Evolutionary conservation across 2,329 filamentous ascomycete genomes (phyloP), one percentile per base, ranked within the genome.

Genomic region (Pseudogymnoascus sp.): DNA sequence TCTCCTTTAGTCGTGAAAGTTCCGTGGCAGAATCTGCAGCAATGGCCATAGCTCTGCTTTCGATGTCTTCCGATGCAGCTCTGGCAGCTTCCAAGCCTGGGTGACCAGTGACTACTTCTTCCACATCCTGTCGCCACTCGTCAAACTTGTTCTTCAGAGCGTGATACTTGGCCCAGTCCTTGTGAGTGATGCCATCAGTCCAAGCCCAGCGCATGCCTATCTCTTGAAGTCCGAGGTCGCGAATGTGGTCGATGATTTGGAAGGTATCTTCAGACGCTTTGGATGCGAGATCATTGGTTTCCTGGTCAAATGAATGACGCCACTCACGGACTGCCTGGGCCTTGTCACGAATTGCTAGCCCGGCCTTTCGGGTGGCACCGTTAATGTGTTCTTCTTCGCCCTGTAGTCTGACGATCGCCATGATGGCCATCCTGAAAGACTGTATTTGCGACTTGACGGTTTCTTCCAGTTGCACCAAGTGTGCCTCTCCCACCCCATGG

Each of bases 81-180:
- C 89, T 87, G 17, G 91, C 89, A 63, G 85, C 78, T 19, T 82
- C 78, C 11, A 97, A 80, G 26, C 84, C 86, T 8, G 88, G 84
- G 72, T 97, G 90, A 3, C 85, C 82, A 65, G 88, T 83, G 40
- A 91, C 89, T 62, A 93, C 83, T 64, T 86, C 81, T 73, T 91
- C 87, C 59, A 99, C 86, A 69, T 96, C 90, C 36, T 85, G 81
- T 63, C 90, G 88, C 92, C 93, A 97, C 70, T 91, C 86, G 59
- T 88, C 87, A 62, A 97, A 90, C 11, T 89, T 88, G 62, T 83
- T 85, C 78, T 90, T 96, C 64, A 99, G 80, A 65, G 90, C 86
- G 74, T 97, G 92, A 73, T 96, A 99, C 74, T 93, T 95, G 65
- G 88, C 86, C 95, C 95, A 99, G 74, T 99, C 92, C 75, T 96